phyloP scores from a whole-genome alignment of 345 rosid genomes.

The Citrus trifoliata region DNA sequence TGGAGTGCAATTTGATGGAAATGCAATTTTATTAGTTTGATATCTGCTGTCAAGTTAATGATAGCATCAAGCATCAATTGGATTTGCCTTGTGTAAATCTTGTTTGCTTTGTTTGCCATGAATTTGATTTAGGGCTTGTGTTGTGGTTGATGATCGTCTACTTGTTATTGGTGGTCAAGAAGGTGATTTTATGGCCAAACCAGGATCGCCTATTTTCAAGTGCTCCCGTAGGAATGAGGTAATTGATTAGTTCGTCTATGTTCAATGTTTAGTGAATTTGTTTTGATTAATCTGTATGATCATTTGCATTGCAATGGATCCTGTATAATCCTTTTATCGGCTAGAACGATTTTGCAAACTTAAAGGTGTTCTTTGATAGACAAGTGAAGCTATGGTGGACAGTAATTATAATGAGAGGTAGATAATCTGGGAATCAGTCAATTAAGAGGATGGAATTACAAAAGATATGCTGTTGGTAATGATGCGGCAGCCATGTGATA shows the following conservation, averaged over 20 bases:
- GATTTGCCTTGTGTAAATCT: not conserved
- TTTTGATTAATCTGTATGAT: not conserved
- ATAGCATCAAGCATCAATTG: not conserved
- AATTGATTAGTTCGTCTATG: not conserved
- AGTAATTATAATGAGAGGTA: not conserved
- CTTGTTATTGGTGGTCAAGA: slow-evolving; percentile 92
- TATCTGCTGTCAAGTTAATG: not conserved
- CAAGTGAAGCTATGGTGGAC: not conserved
- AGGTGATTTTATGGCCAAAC: slow-evolving; percentile 99
- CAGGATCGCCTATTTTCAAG: slow-evolving; percentile 96
- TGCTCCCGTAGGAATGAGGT: slow-evolving; percentile 95
- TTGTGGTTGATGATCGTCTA: slow-evolving; percentile 72
- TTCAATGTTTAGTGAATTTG: not conserved
- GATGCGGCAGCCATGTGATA: not conserved
- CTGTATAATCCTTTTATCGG: not conserved
- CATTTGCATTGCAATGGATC: not conserved
- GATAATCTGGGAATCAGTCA: not conserved
- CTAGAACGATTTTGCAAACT: not conserved
- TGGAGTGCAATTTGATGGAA: not conserved
- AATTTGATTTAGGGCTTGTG: slow-evolving; percentile 55
- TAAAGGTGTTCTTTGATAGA: not conserved
- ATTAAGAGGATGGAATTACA: not conserved
- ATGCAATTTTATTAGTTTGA: not conserved
- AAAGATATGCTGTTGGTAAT: not conserved
- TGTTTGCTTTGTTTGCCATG: not conserved